Conservation (phyloP, 2,329 filamentous ascomycete species). For the Fusarium foetens region DNA sequence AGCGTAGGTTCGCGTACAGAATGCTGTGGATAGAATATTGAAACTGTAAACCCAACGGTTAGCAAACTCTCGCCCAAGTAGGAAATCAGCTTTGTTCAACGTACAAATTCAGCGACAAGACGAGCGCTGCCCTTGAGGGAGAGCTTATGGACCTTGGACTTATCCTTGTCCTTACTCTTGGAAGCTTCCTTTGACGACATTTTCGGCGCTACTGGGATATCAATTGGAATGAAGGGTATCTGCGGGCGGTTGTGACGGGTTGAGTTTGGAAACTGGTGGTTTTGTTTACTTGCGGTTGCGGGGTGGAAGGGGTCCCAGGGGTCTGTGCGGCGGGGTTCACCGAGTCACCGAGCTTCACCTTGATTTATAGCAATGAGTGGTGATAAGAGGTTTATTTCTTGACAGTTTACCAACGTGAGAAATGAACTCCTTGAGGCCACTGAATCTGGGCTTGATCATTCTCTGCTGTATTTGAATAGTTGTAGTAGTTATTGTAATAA, state of each 20-base stretch:
- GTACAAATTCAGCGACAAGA: constrained; percentile 93
- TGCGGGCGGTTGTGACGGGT: not conserved
- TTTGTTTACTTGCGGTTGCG: constrained; percentile 47
- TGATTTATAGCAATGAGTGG: not conserved
- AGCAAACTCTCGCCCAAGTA: constrained; percentile 18
- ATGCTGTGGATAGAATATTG: constrained; percentile 99
- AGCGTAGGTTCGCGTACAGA: constrained; percentile 63
- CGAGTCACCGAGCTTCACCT: constrained; percentile 36
- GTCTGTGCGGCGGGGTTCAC: constrained; percentile 45
- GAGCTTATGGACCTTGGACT: constrained; percentile 94
- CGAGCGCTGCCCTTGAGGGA: constrained; percentile 86
- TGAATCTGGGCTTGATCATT: not conserved
- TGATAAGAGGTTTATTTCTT: not conserved
- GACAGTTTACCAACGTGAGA: constrained; percentile 7
- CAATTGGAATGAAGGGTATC: not conserved
- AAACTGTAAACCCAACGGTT: constrained; percentile 66
- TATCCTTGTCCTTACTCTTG: constrained; percentile 63
- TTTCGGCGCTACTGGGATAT: not conserved
- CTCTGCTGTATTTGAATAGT: not conserved
- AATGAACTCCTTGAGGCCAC: constrained; percentile 29
- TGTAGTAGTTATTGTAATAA: not conserved
- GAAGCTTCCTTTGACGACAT: constrained; percentile 49
- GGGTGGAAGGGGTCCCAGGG: constrained; percentile 33
- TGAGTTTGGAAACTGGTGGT: constrained; percentile 11
- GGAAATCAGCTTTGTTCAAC: constrained; percentile 54